Evolutionary conservation across 768 basidiomycete genomes (phyloP), one percentile per base, ranked within the genome.

Genomic region (Mycena rebaudengoi): DNA sequence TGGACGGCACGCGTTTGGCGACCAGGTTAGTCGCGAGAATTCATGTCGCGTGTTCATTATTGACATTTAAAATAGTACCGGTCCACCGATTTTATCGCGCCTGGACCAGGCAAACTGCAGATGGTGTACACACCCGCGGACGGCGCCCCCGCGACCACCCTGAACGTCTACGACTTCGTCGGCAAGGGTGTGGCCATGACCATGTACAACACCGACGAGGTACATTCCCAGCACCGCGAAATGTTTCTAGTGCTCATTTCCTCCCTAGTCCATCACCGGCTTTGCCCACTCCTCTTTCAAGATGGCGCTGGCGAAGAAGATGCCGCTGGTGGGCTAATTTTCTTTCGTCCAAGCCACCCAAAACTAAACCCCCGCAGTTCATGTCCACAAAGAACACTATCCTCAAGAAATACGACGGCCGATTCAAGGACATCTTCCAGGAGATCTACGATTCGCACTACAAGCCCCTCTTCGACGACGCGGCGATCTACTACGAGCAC

Each of bases 361-460:
- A n/a, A n/a, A n/a, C n/a, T n/a, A n/a, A n/a, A n/a, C n/a, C n/a
- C n/a, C n/a, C n/a, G n/a, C n/a, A n/a, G n/a, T 98, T 96, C 85
- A 88, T 99, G 92, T 96, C 94, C 12, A 99, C 97, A 40, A 98
- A 99, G 83, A 99, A 97, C 80, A 97, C 95, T 23, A 96, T 97
- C 79, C 73, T 97, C 74, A 97, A 99, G 83, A 96, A 91, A 75
- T 99, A 99, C 76, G 98, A 99, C 73, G 98, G 98, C 43, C 88
- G 96, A 29, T 99, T 99, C 88, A 99, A 99, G 84, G 98, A 99
- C 72, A 96, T 97, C 74, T 98, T 99, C 90, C 90, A 98, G 77
- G 95, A 98, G 72, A 90, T 98, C 71, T 99, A 95, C 76, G 94
- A 97, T 7, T 71, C 81, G 83, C 78, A 88, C 59, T 96, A 95